Percentiles rank a stretch among this genome's conserved stretches.
phyloP scores from a whole-genome alignment of 371 early-diverging fungal genomes.

The Circinella minor region DNA sequence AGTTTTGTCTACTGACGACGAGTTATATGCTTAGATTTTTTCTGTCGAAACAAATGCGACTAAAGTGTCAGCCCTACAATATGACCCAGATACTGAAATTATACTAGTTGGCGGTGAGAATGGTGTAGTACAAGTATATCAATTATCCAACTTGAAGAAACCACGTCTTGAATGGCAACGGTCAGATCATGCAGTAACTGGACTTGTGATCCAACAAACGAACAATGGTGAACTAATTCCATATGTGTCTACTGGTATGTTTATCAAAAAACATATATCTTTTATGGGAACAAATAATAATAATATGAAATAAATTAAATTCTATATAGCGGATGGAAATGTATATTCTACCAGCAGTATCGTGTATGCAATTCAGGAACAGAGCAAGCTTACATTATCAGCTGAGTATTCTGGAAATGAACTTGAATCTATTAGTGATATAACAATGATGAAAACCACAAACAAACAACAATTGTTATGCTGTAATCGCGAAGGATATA shows the following conservation, averaged over 20 bases:
- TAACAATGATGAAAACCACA: constrained; percentile 19
- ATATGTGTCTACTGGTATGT: constrained; percentile 38
- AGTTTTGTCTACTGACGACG: too few species aligned
- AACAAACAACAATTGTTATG: constrained; percentile 31
- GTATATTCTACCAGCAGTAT: constrained; percentile 41
- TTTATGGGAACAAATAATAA: background rate
- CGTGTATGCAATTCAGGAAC: constrained; percentile 1
- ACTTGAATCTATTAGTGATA: constrained; percentile 32
- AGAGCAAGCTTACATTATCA: constrained; percentile 1
- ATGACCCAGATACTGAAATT: constrained; percentile 23
- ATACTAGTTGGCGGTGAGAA: constrained; percentile 31
- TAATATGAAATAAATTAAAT: background rate
- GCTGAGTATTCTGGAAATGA: constrained; percentile 49
- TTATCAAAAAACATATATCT: background rate
- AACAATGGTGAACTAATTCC: constrained; percentile 32
- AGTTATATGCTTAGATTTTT: constrained; percentile 26
- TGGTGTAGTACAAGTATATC: constrained; percentile 25
- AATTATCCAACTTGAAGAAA: background rate
- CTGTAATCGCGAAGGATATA: constrained; percentile 38
- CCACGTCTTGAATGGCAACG: constrained; percentile 35
- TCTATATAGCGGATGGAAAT: constrained; percentile 43
- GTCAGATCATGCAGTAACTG: constrained; percentile 33
- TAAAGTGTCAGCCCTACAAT: constrained; percentile 30
- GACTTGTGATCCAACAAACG: constrained; percentile 25
- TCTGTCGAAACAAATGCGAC: constrained; percentile 9